Evolutionary conservation across 1,139 yeast species (phyloP).

Genomic region (Sporopachydermia cereana): DNA sequence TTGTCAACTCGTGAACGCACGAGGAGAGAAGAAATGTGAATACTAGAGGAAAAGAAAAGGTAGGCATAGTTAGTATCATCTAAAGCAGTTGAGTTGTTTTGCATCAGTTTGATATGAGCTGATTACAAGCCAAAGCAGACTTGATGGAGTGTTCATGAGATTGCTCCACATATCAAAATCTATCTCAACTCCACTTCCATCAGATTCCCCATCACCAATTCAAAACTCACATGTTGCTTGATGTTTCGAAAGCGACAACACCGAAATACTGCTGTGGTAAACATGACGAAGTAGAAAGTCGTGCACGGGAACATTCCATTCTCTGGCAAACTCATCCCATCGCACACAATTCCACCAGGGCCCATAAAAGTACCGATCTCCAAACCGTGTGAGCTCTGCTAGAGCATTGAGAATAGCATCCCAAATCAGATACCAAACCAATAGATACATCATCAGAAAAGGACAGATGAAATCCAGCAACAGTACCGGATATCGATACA

Average conservation of each 20-base stretch:
- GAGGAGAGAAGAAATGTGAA: slow-evolving; percentile 77
- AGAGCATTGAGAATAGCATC: slow-evolving; percentile 81
- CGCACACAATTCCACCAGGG: slow-evolving; percentile 82
- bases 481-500: slow-evolving; percentile 44
- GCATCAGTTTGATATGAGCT: too few relatives aligned
- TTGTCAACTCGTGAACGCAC: slow-evolving; percentile 78
- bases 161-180: too few relatives aligned
- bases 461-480: slow-evolving; percentile 73
- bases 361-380: slow-evolving; percentile 87
- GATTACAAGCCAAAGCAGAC: too few relatives aligned
- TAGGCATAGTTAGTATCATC: too few relatives aligned
- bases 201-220: neutral
- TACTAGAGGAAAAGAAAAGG: too few relatives aligned
- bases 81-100: too few relatives aligned
- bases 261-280: slow-evolving; percentile 80
- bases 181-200: too few relatives aligned
- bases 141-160: too few relatives aligned
- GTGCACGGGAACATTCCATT: slow-evolving; percentile 97
- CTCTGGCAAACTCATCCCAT: slow-evolving; percentile 88
- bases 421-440: slow-evolving; percentile 87
- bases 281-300: slow-evolving; percentile 83
- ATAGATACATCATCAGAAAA: slow-evolving; percentile 55
- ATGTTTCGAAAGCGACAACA: slow-evolving; percentile 50
- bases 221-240: slow-evolving; percentile 41
- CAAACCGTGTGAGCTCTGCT: slow-evolving; percentile 78